Base-by-base conservation (phyloP, 2,329 filamentous ascomycete genomes). In the Exophiala lecanii-corni region DNA sequence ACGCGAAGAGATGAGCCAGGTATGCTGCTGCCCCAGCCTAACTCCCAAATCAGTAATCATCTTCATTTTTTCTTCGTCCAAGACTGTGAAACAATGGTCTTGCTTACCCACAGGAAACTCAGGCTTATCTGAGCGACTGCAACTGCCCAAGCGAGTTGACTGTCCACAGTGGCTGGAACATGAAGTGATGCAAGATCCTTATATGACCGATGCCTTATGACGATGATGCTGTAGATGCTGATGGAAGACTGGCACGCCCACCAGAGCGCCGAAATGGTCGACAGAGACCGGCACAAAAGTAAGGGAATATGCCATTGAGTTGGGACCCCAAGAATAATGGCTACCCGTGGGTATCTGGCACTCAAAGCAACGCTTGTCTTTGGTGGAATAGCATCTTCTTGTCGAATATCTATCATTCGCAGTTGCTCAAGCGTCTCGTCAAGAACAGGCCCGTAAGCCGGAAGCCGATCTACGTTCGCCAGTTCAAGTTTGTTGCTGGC, bases 241-340 rank as follows among this genome's bases (percentile, higher is more conserved):
- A 84, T 65, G 50, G 86, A 65, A 58, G 45, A 82, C 76, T 20
- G 82, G 71, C 55, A 88, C 64, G 55, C 84, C 81, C 82, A 88
- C 75, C 76, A 84, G 35, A 80, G 70, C 39, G 82, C 81, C 12
- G 86, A 85, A 16, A 75, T 72, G 40, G 85, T 79, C 47, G 83
- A 87, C 49, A 84, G 67, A 17, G 84, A 77, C n/a, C 86, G 80
- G 55, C 84, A 81, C 50, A 82, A 70, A 51, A 88, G 79, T 41
- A 91, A 74, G 45, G 82, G 81, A 31, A 84, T 71, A 61, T 89
- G 82, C 82, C 85, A 91, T 49, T 73, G 73, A 50, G 73, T 73
- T 41, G 83, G 80, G 12, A 92, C 78, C 39, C 86, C 85, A 35
- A 91, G 74, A 21, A 87, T 76, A 55, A 89, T 84, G 50, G 86